These are phyloP conservation scores for Claviceps capensis DNA, from an alignment of 2,329 filamentous ascomycete genomes.

Conservation along the genomic window DNA sequence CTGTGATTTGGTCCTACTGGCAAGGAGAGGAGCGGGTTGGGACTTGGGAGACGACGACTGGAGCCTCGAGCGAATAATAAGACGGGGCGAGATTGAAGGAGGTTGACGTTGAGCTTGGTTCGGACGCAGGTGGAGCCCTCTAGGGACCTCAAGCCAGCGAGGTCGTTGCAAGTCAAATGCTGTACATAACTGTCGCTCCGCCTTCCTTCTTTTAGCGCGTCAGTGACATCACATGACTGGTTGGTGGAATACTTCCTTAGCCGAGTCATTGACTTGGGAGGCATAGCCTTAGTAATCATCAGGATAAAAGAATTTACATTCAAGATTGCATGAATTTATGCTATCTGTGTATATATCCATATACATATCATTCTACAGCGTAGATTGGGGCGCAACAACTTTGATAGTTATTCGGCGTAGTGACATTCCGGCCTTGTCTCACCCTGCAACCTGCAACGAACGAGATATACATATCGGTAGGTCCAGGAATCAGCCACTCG, in stretches of 20 bases:
- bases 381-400: neutral
- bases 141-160: constrained; percentile 9
- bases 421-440: neutral
- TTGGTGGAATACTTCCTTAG: neutral
- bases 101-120: constrained; percentile 22
- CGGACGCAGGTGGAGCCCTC: constrained; percentile 21
- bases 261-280: too few relatives aligned
- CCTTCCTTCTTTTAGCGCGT: neutral
- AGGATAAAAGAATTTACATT: too few relatives aligned
- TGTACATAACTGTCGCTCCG: neutral
- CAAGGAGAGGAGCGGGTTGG: constrained; percentile 7
- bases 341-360: too few relatives aligned
- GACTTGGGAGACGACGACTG: neutral
- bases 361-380: too few relatives aligned
- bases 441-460: neutral
- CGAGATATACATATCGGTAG: too few relatives aligned
- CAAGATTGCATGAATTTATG: too few relatives aligned
- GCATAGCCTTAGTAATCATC: too few relatives aligned
- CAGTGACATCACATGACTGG: constrained; percentile 28
- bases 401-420: neutral
- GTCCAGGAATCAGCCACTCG: too few relatives aligned
- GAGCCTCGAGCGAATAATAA: constrained; percentile 4
- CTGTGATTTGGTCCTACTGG: neutral
- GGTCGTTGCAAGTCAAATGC: constrained; percentile 1
- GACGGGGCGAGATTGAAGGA: constrained; percentile 23